Percentiles rank a stretch among this genome's conserved stretches.
These are phyloP conservation scores for Mucor sp. DNA, from an alignment of 371 early-diverging fungal species.

Conservation along the genomic window DNA sequence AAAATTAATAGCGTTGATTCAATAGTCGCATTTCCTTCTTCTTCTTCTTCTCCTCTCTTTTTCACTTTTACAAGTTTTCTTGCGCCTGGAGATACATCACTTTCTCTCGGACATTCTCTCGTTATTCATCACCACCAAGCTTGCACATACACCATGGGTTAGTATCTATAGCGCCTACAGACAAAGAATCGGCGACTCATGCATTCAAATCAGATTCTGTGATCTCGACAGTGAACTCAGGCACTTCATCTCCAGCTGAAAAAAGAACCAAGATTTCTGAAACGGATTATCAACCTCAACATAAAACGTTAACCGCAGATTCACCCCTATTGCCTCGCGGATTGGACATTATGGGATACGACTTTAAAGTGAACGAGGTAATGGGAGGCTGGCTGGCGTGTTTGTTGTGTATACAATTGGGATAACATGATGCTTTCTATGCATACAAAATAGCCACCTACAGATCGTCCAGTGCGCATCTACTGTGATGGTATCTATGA, in stretches of 20 bases:
- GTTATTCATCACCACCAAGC: background rate
- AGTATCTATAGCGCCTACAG: background rate
- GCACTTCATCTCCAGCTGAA: background rate
- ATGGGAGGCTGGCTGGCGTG: background rate
- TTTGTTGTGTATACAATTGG: background rate
- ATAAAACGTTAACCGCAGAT: slow-evolving; percentile 8
- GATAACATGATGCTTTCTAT: background rate
- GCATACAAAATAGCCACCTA: slow-evolving; percentile 55
- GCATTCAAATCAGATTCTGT: background rate
- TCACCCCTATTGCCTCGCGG: slow-evolving; percentile 16
- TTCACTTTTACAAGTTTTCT: background rate
- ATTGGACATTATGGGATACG: slow-evolving; percentile 22
- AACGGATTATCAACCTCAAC: slow-evolving; percentile 3
- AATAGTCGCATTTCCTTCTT: background rate
- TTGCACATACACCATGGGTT: background rate
- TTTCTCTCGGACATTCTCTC: background rate
- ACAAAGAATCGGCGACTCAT: background rate
- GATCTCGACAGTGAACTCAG: background rate
- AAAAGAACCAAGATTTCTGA: slow-evolving; percentile 6
- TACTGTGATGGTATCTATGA: slow-evolving; percentile 97
- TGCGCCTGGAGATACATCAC: background rate
- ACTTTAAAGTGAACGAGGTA: slow-evolving; percentile 28
- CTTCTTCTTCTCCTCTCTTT: background rate
- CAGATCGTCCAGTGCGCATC: slow-evolving; percentile 79
- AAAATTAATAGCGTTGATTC: background rate